A percentile compares a stretch with the other conserved stretches of the same genome.
Conservation (phyloP, 129 eudicot species). For the Apium graveolens region DNA sequence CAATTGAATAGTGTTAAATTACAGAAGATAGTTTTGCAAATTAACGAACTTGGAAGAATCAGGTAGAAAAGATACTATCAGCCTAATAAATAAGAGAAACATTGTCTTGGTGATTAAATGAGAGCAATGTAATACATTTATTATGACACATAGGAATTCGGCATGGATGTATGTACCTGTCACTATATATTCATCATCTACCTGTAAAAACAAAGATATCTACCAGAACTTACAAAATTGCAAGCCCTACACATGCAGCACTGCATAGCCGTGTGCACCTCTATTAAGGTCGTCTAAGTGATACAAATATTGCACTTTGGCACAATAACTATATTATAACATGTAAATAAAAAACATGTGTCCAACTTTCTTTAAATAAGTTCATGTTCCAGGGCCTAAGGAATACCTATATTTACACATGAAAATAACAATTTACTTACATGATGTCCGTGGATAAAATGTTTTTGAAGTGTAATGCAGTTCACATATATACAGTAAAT, state of each 20-base stretch:
- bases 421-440: too few species aligned
- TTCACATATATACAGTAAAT: too few species aligned
- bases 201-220: not conserved
- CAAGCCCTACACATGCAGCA: too few species aligned
- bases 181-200: not conserved
- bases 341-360: too few species aligned
- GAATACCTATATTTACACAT: too few species aligned
- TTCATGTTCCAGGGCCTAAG: too few species aligned
- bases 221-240: not conserved
- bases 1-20: not conserved
- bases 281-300: too few species aligned
- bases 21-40: not conserved
- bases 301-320: not conserved
- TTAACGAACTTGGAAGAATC: not conserved
- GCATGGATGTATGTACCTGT: not conserved
- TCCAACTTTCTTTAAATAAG: too few species aligned
- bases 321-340: not conserved
- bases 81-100: not conserved
- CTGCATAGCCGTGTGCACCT: too few species aligned
- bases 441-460: too few species aligned
- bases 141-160: not conserved
- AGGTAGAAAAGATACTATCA: not conserved
- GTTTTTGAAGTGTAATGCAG: too few species aligned
- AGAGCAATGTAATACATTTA: not conserved
- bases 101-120: not conserved